These are phyloP conservation scores for Talaromyces sp. DNA, from an alignment of 2,329 filamentous ascomycete species.

Conservation along the genomic window DNA sequence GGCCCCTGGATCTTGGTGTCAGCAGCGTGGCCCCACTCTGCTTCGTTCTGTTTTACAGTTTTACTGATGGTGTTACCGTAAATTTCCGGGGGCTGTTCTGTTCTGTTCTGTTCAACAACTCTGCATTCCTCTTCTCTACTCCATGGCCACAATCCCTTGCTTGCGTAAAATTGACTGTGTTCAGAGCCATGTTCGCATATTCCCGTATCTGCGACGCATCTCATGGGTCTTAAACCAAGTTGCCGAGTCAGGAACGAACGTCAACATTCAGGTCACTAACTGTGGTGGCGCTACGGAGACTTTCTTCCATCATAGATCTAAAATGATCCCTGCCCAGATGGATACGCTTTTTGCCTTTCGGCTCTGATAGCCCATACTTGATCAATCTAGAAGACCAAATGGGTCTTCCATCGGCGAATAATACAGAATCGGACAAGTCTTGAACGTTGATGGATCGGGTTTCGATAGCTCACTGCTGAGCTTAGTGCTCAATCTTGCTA, in stretches of 20 bases:
- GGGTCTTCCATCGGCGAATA: background rate
- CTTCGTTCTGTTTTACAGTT: background rate
- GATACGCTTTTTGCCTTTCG: background rate
- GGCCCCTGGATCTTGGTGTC: background rate
- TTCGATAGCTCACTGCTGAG: background rate
- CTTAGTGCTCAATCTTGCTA: background rate
- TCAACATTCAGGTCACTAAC: background rate
- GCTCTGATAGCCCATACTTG: background rate
- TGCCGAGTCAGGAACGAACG: background rate
- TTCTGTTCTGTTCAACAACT: background rate
- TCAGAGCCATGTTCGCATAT: background rate
- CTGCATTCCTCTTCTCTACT: background rate
- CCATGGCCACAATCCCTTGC: background rate
- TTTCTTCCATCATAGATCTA: background rate
- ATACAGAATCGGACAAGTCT: background rate
- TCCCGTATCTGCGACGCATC: background rate
- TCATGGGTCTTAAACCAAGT: background rate
- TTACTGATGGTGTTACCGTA: background rate
- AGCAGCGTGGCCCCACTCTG: background rate
- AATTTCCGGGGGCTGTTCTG: background rate
- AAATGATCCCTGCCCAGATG: conserved; percentile 3
- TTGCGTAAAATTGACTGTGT: background rate
- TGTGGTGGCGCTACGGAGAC: background rate
- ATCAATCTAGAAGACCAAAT: background rate
- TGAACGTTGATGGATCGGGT: background rate